Conservation (phyloP, 495 filamentous ascomycete species). For the Pyronema omphalodes region DNA sequence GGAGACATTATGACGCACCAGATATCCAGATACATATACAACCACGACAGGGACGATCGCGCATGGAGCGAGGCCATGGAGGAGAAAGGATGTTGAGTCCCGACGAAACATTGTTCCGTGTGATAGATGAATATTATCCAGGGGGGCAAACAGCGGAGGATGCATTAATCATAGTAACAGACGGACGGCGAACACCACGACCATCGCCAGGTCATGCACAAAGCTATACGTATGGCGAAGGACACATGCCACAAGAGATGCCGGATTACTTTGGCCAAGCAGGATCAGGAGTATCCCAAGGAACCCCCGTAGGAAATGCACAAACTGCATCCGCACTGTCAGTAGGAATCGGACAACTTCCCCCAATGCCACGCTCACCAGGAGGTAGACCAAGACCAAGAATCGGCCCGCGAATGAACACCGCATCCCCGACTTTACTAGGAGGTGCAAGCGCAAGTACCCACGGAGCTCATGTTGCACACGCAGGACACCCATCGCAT, state of each 20-base stretch:
- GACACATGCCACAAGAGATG: background rate
- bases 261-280: constrained; percentile 2
- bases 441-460: background rate
- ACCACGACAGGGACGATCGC: constrained; percentile 13
- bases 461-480: background rate
- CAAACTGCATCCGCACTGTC: constrained; percentile 41
- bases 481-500: too few relatives aligned
- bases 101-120: constrained; percentile 63
- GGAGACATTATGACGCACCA: constrained; percentile 71
- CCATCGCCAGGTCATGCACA: constrained; percentile 42
- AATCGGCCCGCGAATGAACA: constrained; percentile 45
- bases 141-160: constrained; percentile 81
- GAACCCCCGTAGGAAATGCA: background rate
- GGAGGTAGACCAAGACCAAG: constrained; percentile 38
- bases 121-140: constrained; percentile 71
- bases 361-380: constrained; percentile 60
- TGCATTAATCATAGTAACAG: constrained; percentile 73
- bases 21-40: constrained; percentile 45
- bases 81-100: constrained; percentile 57
- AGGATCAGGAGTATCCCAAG: constrained; percentile 13
- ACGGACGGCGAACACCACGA: constrained; percentile 55
- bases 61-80: constrained; percentile 8
- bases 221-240: background rate
- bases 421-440: constrained; percentile 44
- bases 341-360: constrained; percentile 60